Evolutionary conservation across 768 basidiomycete species (phyloP), one percentile per base, ranked within the genome.

Genomic region (Pulveroboletus sp.): DNA sequence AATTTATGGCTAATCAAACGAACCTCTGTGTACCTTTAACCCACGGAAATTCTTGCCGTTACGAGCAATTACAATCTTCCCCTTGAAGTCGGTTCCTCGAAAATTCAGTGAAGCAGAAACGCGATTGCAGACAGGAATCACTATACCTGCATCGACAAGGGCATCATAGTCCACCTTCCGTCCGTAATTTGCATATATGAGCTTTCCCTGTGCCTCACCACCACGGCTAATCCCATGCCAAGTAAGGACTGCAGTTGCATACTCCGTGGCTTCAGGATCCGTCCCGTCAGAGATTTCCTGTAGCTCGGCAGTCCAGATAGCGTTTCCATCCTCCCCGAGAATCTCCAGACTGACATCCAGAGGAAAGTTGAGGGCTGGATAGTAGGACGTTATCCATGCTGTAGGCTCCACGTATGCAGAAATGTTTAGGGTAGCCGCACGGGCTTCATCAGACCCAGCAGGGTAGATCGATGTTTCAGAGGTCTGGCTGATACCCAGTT

Each of bases 21-120:
- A 55, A 40, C 33, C 27, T 27, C 13, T n/a, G 49, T 52, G 37
- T 38, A 87, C 85, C 79, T 94, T 97, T 12, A 98, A 72, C n/a
- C 95, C 95, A 59, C 95, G 84, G 73, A 91, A 93, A 51, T 81
- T 76, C 5, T 68, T 71, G 2, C 86, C 89, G 63, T 94, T 91
- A 36, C 91, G 84, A 23, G 79, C 76, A 34, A 97, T 71, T 19
- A 87, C 86, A 47, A 97, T 83, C 56, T 85, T 87, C 32, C 84
- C 91, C 0, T 76, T 84, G 47, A 95, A 72, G 59, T 93, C 75
- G 17, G 68, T 76, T 17, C 85, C 88, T 77, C 52, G 12, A 40
- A 44, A 25, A 43, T 25, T 17, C n/a, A 6, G 16, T 60, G 33
- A 52, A 40, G 33, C 1, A 40, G 19, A 45, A 16, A 17, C 8